Conservation (phyloP, 2,329 filamentous ascomycete species). For the Diplodia scrobiculata region DNA sequence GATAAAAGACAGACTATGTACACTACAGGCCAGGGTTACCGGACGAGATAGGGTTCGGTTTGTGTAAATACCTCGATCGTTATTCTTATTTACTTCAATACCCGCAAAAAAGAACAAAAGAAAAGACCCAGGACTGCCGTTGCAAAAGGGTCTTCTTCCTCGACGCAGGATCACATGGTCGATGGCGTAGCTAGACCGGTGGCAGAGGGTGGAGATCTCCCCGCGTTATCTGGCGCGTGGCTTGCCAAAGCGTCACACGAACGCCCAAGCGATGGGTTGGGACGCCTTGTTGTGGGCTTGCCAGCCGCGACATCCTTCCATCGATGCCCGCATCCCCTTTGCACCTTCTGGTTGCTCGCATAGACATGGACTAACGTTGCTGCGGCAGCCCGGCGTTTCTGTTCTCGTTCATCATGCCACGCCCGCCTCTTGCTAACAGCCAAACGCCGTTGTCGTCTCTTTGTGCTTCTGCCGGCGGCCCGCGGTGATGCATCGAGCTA, state of each 20-base stretch:
- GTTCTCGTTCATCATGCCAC: background rate
- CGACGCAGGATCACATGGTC: background rate
- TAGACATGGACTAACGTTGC: background rate
- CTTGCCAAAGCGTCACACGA: constrained; percentile 14
- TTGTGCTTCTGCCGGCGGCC: background rate
- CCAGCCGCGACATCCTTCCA: constrained; percentile 1
- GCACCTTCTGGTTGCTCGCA: background rate
- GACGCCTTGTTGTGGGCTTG: background rate
- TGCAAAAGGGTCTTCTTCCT: background rate
- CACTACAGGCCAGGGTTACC: background rate
- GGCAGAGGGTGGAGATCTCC: constrained; percentile 4
- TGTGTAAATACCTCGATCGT: constrained; percentile 17
- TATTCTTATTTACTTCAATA: constrained; percentile 1
- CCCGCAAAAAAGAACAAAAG: background rate
- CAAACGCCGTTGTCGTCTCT: background rate
- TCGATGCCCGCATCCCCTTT: background rate
- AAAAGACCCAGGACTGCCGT: background rate
- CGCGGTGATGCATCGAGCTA: background rate
- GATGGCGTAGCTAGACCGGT: constrained; percentile 1
- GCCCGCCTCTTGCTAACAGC: background rate
- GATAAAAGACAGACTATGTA: background rate
- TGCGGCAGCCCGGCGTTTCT: background rate
- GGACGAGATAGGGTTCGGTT: background rate
- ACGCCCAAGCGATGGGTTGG: background rate
- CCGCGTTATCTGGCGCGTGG: constrained; percentile 16